phyloP scores from a whole-genome alignment of 2,329 filamentous ascomycete species.

The Grosmannia clavigera region DNA sequence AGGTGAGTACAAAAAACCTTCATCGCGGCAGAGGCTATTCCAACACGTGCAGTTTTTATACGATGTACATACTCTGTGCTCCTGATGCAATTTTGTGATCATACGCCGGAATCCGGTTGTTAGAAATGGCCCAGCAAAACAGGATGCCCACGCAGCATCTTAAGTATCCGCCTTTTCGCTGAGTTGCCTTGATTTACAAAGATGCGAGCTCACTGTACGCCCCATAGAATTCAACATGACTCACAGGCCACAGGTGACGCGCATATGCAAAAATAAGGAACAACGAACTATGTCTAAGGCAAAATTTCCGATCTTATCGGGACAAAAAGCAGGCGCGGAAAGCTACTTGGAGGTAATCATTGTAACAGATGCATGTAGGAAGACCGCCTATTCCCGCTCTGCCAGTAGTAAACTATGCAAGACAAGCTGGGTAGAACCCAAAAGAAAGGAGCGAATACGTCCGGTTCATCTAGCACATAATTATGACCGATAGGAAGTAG shows the following conservation, averaged over 20 bases:
- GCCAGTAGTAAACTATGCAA: not conserved
- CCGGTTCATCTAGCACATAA: constrained; percentile 41
- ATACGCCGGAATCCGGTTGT: too few species aligned
- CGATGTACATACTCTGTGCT: too few species aligned
- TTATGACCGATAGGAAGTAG: constrained; percentile 47
- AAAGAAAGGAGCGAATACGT: constrained; percentile 4
- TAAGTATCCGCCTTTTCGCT: not conserved
- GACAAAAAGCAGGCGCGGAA: not conserved
- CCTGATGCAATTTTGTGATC: too few species aligned
- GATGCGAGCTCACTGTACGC: not conserved
- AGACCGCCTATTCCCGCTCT: not conserved
- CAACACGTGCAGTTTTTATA: too few species aligned
- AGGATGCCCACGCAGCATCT: not conserved
- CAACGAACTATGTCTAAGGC: not conserved
- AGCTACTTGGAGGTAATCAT: too few species aligned
- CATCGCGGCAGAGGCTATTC: too few species aligned
- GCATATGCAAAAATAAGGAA: not conserved
- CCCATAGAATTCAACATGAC: not conserved
- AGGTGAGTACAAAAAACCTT: too few species aligned
- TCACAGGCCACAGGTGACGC: not conserved
- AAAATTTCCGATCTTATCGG: not conserved
- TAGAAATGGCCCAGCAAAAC: not conserved
- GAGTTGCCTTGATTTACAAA: not conserved
- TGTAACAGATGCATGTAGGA: not conserved
- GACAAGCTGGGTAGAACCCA: constrained; percentile 1